These are phyloP conservation scores for Mycena kentingensis DNA, from an alignment of 768 basidiomycete genomes.

Conservation along the genomic window DNA sequence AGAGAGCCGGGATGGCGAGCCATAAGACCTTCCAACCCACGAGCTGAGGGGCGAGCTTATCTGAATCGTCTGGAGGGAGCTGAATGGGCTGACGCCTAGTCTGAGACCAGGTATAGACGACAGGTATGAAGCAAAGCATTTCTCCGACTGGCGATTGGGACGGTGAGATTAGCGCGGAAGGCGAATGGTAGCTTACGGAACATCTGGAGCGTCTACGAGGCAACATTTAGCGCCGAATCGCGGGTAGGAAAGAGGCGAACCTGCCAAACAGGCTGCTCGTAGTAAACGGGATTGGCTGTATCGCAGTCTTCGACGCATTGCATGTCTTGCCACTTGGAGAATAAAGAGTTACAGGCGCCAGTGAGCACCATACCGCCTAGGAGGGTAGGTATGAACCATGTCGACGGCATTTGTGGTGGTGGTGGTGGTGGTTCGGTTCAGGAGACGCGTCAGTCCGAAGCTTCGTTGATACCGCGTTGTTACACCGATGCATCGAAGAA, in stretches of 20 bases:
- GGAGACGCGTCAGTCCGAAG: conserved; percentile 8
- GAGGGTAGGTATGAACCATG: conserved; percentile 75
- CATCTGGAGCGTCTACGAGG: conserved; percentile 84
- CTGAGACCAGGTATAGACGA: conserved; percentile 44
- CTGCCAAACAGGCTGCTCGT: conserved; percentile 87
- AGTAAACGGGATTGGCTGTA: conserved; percentile 64
- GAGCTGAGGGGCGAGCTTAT: conserved; percentile 43
- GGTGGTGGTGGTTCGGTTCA: conserved; percentile 11
- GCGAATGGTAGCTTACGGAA: conserved; percentile 52
- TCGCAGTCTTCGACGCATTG: conserved; percentile 97
- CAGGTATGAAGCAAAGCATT: conserved; percentile 72
- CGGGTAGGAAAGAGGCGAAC: not conserved
- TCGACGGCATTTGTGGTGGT: conserved; percentile 57
- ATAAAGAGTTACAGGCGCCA: conserved; percentile 12
- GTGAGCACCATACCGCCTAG: conserved; percentile 19
- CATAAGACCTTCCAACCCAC: conserved; percentile 71
- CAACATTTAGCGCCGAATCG: not conserved
- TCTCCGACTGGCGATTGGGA: conserved; percentile 72
- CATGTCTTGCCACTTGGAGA: conserved; percentile 67
- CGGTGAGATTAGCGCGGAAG: conserved; percentile 25
- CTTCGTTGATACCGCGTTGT: no score
- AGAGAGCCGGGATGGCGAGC: conserved; percentile 85
- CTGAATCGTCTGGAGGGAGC: conserved; percentile 50
- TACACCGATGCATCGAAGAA: no score
- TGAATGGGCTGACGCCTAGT: conserved; percentile 29